Evolutionary conservation across 768 basidiomycete species (phyloP).

Genomic region (Udeniomyces megalosporus): DNA sequence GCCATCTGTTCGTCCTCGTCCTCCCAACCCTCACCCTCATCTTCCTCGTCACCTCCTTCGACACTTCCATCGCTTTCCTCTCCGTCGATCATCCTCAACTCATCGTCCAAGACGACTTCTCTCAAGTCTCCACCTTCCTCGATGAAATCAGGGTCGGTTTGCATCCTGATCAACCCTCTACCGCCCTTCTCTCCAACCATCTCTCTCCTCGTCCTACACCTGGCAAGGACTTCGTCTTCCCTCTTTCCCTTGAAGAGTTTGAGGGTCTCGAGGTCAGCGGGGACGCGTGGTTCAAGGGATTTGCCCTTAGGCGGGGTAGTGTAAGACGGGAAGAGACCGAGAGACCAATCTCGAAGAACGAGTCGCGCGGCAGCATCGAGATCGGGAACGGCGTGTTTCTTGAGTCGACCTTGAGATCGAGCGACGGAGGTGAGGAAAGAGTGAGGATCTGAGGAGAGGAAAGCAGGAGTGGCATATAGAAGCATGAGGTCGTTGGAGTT

Average conservation of each 20-base stretch:
- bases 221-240: constrained; percentile 38
- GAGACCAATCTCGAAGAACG: constrained; percentile 71
- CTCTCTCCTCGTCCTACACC: constrained; percentile 39
- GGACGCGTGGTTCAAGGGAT: constrained; percentile 9
- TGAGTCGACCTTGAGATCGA: constrained; percentile 54
- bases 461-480: constrained; percentile 68
- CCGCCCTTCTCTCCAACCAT: constrained; percentile 44
- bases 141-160: constrained; percentile 24
- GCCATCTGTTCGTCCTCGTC: constrained; percentile 24
- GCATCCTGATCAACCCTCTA: constrained; percentile 45
- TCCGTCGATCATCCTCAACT: not conserved
- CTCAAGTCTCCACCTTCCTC: constrained; percentile 30
- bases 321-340: constrained; percentile 56
- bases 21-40: constrained; percentile 28
- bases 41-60: constrained; percentile 33
- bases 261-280: constrained; percentile 21
- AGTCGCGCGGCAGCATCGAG: constrained; percentile 56
- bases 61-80: constrained; percentile 19
- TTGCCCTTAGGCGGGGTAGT: constrained; percentile 37
- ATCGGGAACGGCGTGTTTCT: constrained; percentile 64
- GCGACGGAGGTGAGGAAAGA: constrained; percentile 66
- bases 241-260: constrained; percentile 37
- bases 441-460: constrained; percentile 46
- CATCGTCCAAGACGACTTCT: constrained; percentile 32
- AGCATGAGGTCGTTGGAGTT: constrained; percentile 73